phyloP scores from a whole-genome alignment of 768 basidiomycete genomes.

The Serendipita sp. region DNA sequence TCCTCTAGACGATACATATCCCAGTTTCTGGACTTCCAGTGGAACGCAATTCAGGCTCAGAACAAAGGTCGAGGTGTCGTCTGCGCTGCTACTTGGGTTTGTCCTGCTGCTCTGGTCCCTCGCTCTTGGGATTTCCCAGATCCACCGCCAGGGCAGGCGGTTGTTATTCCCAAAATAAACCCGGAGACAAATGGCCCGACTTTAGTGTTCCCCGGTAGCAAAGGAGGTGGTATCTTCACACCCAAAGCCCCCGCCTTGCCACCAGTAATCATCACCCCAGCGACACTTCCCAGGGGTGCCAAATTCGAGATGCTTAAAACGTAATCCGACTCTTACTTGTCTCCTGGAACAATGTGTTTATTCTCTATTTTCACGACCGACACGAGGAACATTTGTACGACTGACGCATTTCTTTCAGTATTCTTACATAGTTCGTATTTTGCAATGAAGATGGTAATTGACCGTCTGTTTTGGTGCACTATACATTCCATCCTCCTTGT shows the following conservation, averaged over 20 bases:
- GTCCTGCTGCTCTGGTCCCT: slow-evolving; percentile 20
- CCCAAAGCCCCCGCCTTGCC: slow-evolving; percentile 8
- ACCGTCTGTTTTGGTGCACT: not conserved
- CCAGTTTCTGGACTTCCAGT: slow-evolving; percentile 66
- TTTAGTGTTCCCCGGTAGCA: not conserved
- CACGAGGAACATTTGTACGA: not conserved
- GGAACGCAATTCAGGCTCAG: slow-evolving; percentile 41
- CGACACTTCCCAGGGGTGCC: slow-evolving; percentile 6
- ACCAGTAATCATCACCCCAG: slow-evolving; percentile 11
- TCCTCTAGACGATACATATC: slow-evolving; percentile 45
- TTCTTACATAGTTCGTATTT: not conserved
- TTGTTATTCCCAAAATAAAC: slow-evolving; percentile 15
- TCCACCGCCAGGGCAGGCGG: not conserved
- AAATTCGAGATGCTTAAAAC: slow-evolving; percentile 2
- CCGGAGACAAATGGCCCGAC: not conserved
- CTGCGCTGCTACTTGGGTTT: slow-evolving; percentile 70
- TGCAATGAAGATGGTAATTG: not conserved
- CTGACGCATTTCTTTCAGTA: not conserved
- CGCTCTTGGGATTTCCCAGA: slow-evolving; percentile 62
- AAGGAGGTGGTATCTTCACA: slow-evolving; percentile 5
- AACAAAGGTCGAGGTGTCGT: slow-evolving; percentile 65
- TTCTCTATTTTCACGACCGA: not conserved
- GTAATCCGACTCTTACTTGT: not conserved
- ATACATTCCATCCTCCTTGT: not conserved
- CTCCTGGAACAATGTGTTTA: not conserved